Conservation (phyloP, 1,139 yeast genomes). For the Zygotorulaspora mrakii region DNA sequence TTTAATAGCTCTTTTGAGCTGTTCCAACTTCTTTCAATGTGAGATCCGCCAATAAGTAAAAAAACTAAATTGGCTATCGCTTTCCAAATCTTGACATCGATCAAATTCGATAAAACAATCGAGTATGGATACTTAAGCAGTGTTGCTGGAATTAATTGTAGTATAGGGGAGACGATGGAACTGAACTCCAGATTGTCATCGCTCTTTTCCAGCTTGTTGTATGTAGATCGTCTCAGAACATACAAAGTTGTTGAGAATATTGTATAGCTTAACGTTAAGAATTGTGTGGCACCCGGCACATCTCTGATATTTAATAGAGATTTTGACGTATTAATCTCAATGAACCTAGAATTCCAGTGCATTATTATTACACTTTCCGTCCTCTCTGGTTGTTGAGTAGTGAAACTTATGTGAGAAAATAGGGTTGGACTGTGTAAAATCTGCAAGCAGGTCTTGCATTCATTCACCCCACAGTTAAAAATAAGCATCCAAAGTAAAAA, state of each 20-base stretch:
- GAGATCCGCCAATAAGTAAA: conserved; percentile 52
- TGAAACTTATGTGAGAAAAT: too few relatives aligned
- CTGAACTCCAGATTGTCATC: conserved; percentile 34
- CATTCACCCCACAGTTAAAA: too few relatives aligned
- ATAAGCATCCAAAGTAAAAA: too few relatives aligned
- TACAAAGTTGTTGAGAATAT: conserved; percentile 36
- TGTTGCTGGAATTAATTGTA: conserved; percentile 67
- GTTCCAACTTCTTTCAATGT: conserved; percentile 55
- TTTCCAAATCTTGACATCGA: conserved; percentile 57
- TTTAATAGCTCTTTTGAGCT: conserved; percentile 51
- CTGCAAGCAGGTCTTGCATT: too few relatives aligned
- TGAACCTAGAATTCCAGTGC: conserved; percentile 20
- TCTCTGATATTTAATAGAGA: conserved; percentile 21
- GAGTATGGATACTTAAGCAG: conserved; percentile 73
- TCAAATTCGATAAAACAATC: conserved; percentile 63
- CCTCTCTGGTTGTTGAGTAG: too few relatives aligned
- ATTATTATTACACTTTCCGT: conserved; percentile 16
- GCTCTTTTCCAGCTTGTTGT: conserved; percentile 20
- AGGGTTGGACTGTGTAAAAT: too few relatives aligned
- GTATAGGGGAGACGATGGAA: conserved; percentile 51
- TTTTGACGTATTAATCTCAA: conserved; percentile 27
- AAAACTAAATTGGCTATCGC: conserved; percentile 49
- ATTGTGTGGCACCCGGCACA: conserved; percentile 44
- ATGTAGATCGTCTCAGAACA: conserved; percentile 34
- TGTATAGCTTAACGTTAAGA: conserved; percentile 35